Evolutionary conservation across 768 basidiomycete genomes (phyloP), one percentile per base, ranked within the genome.

Genomic region (Clitopilus passeckerianus): DNA sequence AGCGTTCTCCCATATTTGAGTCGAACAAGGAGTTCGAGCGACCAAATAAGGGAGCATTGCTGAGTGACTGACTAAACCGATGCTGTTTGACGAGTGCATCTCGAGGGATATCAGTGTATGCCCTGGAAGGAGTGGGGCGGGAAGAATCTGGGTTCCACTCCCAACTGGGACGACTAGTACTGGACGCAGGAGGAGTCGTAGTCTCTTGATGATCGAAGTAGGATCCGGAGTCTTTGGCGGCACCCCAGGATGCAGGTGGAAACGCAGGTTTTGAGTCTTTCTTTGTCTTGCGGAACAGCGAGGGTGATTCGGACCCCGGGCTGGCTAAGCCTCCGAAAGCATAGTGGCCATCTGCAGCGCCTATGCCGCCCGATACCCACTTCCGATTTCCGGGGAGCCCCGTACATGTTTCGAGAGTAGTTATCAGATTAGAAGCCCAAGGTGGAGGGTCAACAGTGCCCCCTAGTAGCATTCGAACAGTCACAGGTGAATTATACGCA

Each of bases 341-440:
- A 71, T 93, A 93, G 9, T 65, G 62, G 24, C 67, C 70, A 50
- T 75, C 74, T 9, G 67, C 59, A 50, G 46, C 46, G 20, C 46
- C 46, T 14, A 72, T 70, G 20, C 68, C 68, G 34, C 79, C 76
- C 59, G 91, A 84, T 1, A 91, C 70, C 93, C 93, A 95, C 54
- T 75, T 75, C 23, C 85, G 78, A 56, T 77, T 80, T 15, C 86
- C 87, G 0, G 91, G 89, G 66, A 87, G 69, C 20, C 88, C 85
- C 2, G 89, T 89, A 63, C 87, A 87, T 9, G 80, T 70, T 55
- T 92, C 86, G 37, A 99, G 77, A 1, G 89, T 87, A 57, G 83
- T 81, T 60, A 92, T 86, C 23, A 99, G 79, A 1, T 78, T 69
- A n/a, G 78, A 71, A 1, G 95, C 88, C 91, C 93, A 98, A 1